Conservation (phyloP, 352 stramenopile genomes). For the Phytophthora chlamydospora region DNA sequence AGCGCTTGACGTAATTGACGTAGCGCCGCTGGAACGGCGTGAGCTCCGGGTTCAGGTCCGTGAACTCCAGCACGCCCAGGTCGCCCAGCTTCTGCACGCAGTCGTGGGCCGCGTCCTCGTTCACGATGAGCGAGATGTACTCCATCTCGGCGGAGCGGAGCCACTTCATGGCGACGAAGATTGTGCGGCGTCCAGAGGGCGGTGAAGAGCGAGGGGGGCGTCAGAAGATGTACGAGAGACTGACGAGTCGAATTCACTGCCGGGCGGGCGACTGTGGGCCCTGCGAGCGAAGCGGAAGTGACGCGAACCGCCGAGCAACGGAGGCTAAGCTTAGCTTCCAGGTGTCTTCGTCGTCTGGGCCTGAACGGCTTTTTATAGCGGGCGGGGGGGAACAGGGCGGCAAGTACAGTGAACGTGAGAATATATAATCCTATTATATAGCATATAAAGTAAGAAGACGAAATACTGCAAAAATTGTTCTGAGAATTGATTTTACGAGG, state of each 20-base stretch:
- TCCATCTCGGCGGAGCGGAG: constrained; percentile 99
- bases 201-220: background rate
- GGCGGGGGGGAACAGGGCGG: background rate
- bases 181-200: constrained; percentile 1
- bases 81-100: constrained; percentile 97
- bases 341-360: background rate
- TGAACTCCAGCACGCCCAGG: constrained; percentile 98
- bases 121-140: constrained; percentile 99
- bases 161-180: constrained; percentile 85
- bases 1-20: constrained; percentile 98
- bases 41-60: constrained; percentile 98
- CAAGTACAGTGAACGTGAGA: too few species aligned
- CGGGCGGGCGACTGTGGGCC: background rate
- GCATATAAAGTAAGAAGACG: too few species aligned
- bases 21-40: constrained; percentile 99
- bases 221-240: background rate
- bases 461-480: background rate
- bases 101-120: constrained; percentile 97
- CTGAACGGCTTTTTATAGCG: constrained; percentile 18
- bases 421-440: too few species aligned
- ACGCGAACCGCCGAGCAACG: constrained; percentile 18
- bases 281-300: constrained; percentile 28
- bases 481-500: background rate
- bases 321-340: constrained; percentile 20
- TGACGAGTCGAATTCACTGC: constrained; percentile 14